Percentiles rank a stretch among this genome's conserved stretches.
Evolutionary conservation across 495 filamentous ascomycete species (phyloP).

Genomic region (Penicillium maclennaniae): DNA sequence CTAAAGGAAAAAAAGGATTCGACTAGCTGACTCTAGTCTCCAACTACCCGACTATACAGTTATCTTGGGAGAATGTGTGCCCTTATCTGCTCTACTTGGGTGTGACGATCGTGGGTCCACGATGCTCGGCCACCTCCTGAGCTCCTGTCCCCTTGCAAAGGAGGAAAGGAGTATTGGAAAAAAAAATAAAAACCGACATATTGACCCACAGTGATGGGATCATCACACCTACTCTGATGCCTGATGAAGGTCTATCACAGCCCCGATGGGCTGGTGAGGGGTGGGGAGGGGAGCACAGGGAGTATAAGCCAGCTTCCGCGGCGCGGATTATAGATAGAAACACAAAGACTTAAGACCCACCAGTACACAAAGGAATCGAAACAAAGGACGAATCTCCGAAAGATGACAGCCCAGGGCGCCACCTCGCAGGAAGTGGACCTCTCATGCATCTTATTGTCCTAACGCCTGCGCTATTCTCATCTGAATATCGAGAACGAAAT

Average conservation of each 20-base stretch:
- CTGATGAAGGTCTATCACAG: neutral
- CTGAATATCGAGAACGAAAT: neutral
- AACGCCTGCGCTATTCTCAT: neutral
- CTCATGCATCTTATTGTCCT: neutral
- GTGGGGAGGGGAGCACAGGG: neutral
- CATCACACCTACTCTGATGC: neutral
- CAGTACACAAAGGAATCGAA: neutral
- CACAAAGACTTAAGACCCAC: neutral
- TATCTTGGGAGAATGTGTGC: neutral
- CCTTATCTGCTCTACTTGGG: constrained; percentile 8
- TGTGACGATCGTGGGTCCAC: constrained; percentile 13
- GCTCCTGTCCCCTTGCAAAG: neutral
- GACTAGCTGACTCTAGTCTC: neutral
- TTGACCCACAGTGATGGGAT: constrained; percentile 17
- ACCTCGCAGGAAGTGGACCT: constrained; percentile 10
- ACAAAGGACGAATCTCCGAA: constrained; percentile 15
- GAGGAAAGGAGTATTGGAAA: neutral
- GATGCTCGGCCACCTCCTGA: constrained; percentile 18
- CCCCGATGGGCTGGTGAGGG: too few species aligned
- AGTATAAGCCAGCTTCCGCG: neutral
- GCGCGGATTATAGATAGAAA: neutral
- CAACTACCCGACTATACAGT: neutral
- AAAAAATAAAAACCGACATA: constrained; percentile 9
- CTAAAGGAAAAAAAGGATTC: constrained; percentile 3
- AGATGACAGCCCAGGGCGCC: constrained; percentile 7